Conservation (phyloP, 2,329 filamentous ascomycete genomes). For the Microsporum canis region DNA sequence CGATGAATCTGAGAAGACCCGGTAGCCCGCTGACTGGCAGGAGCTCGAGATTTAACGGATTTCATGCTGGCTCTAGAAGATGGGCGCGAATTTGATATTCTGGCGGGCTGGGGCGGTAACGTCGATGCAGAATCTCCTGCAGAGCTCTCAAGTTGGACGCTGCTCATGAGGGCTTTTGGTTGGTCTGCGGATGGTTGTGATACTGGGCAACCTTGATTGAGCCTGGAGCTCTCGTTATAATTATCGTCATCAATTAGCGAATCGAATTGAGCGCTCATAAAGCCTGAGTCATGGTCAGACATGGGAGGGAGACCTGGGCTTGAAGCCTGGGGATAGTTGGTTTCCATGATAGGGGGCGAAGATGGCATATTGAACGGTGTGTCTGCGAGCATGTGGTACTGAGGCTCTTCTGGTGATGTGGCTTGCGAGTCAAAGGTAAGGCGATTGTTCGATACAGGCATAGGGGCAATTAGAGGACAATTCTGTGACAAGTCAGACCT, state of each 20-base stretch:
- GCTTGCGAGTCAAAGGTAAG: slow-evolving; percentile 35
- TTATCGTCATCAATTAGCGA: slow-evolving; percentile 55
- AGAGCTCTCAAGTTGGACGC: slow-evolving; percentile 14
- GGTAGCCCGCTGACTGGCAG: slow-evolving; percentile 13
- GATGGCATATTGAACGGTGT: slow-evolving; percentile 79
- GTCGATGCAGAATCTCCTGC: slow-evolving; percentile 16
- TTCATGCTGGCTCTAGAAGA: slow-evolving; percentile 28
- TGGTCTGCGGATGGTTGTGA: background rate
- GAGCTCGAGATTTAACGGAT: slow-evolving; percentile 25
- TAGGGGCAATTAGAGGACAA: background rate
- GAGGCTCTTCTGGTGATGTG: slow-evolving; percentile 40
- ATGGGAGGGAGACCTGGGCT: slow-evolving; percentile 63
- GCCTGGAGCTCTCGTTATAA: slow-evolving; percentile 15
- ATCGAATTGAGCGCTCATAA: slow-evolving; percentile 69
- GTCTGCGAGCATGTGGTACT: slow-evolving; percentile 42
- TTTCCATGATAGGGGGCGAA: slow-evolving; percentile 70
- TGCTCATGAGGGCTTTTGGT: slow-evolving; percentile 8
- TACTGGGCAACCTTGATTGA: background rate
- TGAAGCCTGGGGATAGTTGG: slow-evolving; percentile 55
- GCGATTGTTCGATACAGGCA: slow-evolving; percentile 31
- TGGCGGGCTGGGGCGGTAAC: slow-evolving; percentile 21
- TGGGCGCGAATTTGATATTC: slow-evolving; percentile 25
- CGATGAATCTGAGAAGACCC: background rate
- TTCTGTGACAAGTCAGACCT: slow-evolving; percentile 32
- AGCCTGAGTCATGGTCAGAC: slow-evolving; percentile 58